A percentile compares a stretch with the other conserved stretches of the same genome.
Conservation (phyloP, 2,329 filamentous ascomycete genomes). For the Cladosporium colombiae region DNA sequence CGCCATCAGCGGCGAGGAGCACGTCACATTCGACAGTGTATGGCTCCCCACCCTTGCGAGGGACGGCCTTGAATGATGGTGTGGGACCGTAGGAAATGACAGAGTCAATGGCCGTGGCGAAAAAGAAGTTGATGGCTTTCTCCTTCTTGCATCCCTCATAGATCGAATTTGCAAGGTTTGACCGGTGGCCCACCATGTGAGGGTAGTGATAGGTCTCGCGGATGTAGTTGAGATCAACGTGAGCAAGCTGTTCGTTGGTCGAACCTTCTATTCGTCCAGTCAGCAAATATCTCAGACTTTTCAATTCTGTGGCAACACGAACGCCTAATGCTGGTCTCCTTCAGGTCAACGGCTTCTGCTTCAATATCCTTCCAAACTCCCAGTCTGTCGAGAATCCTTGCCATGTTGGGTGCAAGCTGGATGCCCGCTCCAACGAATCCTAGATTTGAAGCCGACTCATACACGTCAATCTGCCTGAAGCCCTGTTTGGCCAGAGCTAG, state of each 20-base stretch:
- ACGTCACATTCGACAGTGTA: constrained; percentile 55
- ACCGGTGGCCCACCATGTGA: constrained; percentile 72
- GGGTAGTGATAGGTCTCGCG: constrained; percentile 69
- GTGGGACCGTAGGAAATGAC: constrained; percentile 62
- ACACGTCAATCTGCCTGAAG: constrained; percentile 72
- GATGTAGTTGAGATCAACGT: constrained; percentile 70
- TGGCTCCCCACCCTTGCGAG: constrained; percentile 52
- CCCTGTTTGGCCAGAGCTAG: constrained; percentile 74
- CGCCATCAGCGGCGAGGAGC: constrained; percentile 50
- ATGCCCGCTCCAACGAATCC: constrained; percentile 85
- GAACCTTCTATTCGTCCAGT: constrained; percentile 57
- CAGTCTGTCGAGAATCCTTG: constrained; percentile 69
- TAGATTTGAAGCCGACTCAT: constrained; percentile 69
- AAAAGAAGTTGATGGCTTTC: constrained; percentile 66
- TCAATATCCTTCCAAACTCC: constrained; percentile 73
- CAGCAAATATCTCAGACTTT: not conserved
- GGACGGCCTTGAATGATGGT: constrained; percentile 61
- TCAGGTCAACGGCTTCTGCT: constrained; percentile 69
- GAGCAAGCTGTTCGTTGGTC: constrained; percentile 67
- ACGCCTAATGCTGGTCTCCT: constrained; percentile 72
- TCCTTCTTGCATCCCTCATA: constrained; percentile 70
- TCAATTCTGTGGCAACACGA: constrained; percentile 29
- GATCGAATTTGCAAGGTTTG: constrained; percentile 62
- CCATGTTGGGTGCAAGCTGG: constrained; percentile 81
- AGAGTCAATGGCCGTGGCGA: constrained; percentile 58